Evolutionary conservation across 75 land plant genomes (phyloP).

Genomic region (Pinus taeda): DNA sequence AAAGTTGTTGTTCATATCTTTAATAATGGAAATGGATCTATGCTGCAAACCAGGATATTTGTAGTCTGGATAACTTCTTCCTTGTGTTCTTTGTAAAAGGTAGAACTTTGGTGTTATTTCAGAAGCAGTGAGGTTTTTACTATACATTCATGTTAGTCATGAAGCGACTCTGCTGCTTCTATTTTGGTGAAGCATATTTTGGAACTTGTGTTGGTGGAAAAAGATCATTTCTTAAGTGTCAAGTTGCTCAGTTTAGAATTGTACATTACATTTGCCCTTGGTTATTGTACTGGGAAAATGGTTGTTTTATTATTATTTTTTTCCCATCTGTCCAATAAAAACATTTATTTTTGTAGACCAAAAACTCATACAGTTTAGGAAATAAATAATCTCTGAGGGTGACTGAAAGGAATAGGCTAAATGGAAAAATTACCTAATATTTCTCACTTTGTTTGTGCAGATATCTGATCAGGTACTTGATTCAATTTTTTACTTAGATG

Average conservation of each 20-base stretch:
- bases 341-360: neutral
- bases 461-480: constrained; percentile 62
- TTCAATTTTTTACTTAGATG: constrained; percentile 77
- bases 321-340: neutral
- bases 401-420: neutral
- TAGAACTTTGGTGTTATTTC: too few relatives aligned
- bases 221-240: neutral
- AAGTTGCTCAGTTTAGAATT: neutral
- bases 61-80: too few relatives aligned
- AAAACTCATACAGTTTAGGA: too few relatives aligned
- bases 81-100: too few relatives aligned
- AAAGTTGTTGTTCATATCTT: too few relatives aligned
- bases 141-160: too few relatives aligned
- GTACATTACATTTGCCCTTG: neutral
- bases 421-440: neutral
- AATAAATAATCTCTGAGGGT: too few relatives aligned
- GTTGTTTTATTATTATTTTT: neutral
- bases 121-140: too few relatives aligned
- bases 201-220: neutral
- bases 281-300: neutral
- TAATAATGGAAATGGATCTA: too few relatives aligned
- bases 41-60: too few relatives aligned
- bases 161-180: neutral
- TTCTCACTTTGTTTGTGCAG: constrained; percentile 17
- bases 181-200: neutral